A percentile compares a stretch with the other conserved stretches of the same genome.
These are phyloP conservation scores for Dillenia suffruticosa DNA, from an alignment of 164 flowering plant genomes.

Conservation along the genomic window DNA sequence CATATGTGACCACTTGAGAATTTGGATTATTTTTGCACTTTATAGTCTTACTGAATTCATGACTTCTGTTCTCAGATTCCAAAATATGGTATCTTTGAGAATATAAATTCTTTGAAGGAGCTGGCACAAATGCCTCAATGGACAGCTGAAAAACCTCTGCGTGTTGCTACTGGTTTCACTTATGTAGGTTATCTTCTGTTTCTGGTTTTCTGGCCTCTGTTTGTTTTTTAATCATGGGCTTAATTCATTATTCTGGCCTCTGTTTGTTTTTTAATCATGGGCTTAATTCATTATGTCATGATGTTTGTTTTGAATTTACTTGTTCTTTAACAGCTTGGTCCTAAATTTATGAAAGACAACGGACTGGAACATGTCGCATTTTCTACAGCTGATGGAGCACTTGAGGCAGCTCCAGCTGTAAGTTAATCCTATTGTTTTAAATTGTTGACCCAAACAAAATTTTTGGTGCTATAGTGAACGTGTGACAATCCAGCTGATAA, in stretches of 20 bases:
- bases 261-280: conserved; percentile 1
- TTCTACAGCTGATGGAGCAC: conserved; percentile 97
- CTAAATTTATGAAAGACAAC: conserved; percentile 79
- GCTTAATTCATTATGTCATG: conserved; percentile 1
- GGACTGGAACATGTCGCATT: conserved; percentile 76
- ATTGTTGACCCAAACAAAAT: no score
- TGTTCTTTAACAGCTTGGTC: conserved; percentile 59
- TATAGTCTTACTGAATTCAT: no score
- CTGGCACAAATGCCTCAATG: conserved; percentile 95
- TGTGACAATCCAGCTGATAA: no score
- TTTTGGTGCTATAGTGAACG: no score
- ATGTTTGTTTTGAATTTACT: neutral
- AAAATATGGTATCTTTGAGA: conserved; percentile 92
- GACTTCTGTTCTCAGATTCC: conserved; percentile 56
- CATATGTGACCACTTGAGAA: no score
- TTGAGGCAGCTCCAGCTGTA: conserved; percentile 98
- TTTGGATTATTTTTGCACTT: no score
- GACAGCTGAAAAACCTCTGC: conserved; percentile 86
- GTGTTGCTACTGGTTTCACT: conserved; percentile 91
- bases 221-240: conserved; percentile 2
- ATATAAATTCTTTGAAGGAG: conserved; percentile 74
- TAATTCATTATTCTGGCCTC: neutral
- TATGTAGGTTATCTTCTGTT: conserved; percentile 46
- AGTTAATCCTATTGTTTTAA: conserved; percentile 10
- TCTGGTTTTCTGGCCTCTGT: neutral